Conservation (phyloP, 2,329 filamentous ascomycete genomes). For the Phyllosticta capitalensis region DNA sequence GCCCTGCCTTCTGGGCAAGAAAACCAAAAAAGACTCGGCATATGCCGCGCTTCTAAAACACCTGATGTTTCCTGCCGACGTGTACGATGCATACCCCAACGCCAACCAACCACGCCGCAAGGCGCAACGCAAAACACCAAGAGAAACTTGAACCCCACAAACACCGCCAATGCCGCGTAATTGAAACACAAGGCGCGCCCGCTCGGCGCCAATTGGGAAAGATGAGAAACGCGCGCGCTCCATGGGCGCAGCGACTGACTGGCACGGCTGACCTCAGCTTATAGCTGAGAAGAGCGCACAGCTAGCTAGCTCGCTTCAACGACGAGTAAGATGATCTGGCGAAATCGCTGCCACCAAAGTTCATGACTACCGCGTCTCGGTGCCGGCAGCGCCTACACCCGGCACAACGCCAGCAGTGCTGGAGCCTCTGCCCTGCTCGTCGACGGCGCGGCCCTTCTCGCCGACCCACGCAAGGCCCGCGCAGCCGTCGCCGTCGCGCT, state of each 20-base stretch:
- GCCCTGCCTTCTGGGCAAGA: not conserved
- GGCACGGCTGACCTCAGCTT: not conserved
- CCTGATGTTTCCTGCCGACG: too few species aligned
- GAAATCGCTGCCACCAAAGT: too few species aligned
- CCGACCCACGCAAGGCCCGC: not conserved
- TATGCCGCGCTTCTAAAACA: too few species aligned
- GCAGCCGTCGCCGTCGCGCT: slow-evolving; percentile 9
- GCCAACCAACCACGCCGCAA: not conserved
- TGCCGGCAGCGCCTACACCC: not conserved
- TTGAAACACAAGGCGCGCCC: not conserved
- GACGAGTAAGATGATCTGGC: too few species aligned
- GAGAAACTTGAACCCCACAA: not conserved
- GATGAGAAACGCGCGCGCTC: not conserved
- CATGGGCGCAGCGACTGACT: not conserved
- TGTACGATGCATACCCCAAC: not conserved
- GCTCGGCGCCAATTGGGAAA: not conserved
- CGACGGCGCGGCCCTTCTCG: not conserved
- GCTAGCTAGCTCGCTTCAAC: too few species aligned
- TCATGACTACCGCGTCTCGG: not conserved
- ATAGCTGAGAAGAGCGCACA: too few species aligned
- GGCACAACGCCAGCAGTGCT: not conserved
- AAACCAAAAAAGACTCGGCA: too few species aligned
- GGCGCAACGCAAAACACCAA: not conserved
- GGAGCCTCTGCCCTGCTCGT: not conserved
- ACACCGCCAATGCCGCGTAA: not conserved